phyloP scores from a whole-genome alignment of 345 rosid species.

The Populus pruinosa region DNA sequence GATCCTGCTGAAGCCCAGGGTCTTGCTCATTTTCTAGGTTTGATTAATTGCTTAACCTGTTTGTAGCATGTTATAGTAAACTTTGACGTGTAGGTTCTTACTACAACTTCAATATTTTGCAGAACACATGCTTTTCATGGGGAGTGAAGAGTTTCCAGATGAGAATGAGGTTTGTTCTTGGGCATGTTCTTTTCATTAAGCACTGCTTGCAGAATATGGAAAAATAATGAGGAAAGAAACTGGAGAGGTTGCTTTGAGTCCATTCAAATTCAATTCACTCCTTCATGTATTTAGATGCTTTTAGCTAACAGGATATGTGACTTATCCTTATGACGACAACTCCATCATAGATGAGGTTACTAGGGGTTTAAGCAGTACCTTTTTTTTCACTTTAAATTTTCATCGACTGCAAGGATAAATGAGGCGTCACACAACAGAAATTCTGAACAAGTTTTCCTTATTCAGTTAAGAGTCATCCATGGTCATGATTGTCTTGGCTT shows the following conservation, averaged over 20 bases:
- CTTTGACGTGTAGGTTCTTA: neutral
- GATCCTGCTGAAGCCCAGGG: slow-evolving; percentile 98
- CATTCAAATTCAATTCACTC: neutral
- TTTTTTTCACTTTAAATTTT: neutral
- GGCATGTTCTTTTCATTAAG: slow-evolving; percentile 3
- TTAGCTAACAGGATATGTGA: neutral
- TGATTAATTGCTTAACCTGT: neutral
- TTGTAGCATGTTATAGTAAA: neutral
- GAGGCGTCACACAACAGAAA: neutral
- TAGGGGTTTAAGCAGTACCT: neutral
- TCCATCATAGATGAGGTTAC: neutral
- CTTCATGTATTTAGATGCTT: neutral
- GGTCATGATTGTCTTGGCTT: neutral
- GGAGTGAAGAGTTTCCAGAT: slow-evolving; percentile 85
- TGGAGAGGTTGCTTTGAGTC: neutral
- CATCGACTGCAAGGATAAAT: too few species aligned
- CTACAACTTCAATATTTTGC: slow-evolving; percentile 17
- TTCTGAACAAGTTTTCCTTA: neutral
- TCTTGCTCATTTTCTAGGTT: slow-evolving; percentile 94
- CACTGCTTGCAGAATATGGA: neutral
- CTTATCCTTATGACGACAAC: neutral
- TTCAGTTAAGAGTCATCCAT: neutral
- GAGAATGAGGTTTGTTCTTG: slow-evolving; percentile 80
- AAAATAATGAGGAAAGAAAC: neutral
- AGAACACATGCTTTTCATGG: slow-evolving; percentile 99